These are phyloP conservation scores for Cladosporium sp. DNA, from an alignment of 2,329 filamentous ascomycete species.

Conservation along the genomic window DNA sequence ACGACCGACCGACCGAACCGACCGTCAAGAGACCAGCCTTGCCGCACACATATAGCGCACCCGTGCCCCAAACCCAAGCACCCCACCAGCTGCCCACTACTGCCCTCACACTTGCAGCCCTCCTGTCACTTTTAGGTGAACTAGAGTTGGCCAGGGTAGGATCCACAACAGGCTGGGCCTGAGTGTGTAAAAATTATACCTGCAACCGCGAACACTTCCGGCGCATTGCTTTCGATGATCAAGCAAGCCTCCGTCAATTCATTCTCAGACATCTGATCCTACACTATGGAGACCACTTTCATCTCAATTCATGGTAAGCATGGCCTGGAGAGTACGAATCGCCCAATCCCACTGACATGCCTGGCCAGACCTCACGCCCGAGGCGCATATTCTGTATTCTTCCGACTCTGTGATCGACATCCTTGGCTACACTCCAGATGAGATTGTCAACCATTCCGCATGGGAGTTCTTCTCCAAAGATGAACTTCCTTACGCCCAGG, in stretches of 20 bases:
- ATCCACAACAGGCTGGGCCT: no score
- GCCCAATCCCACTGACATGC: background rate
- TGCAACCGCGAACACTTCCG: background rate
- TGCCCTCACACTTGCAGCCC: no score
- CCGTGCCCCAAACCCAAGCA: no score
- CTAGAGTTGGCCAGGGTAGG: no score
- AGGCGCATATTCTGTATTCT: slow-evolving; percentile 75
- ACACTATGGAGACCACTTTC: slow-evolving; percentile 55
- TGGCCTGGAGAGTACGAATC: no score
- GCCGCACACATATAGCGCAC: no score
- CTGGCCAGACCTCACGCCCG: slow-evolving; percentile 60
- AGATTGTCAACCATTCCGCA: slow-evolving; percentile 69
- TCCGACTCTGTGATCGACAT: slow-evolving; percentile 82
- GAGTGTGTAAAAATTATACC: no score
- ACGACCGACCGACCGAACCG: no score
- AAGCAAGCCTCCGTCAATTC: background rate
- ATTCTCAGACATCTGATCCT: no score
- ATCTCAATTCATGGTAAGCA: slow-evolving; percentile 81
- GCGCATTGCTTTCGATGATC: background rate
- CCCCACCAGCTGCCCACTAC: no score
- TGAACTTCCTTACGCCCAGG: slow-evolving; percentile 69
- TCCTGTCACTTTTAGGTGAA: no score
- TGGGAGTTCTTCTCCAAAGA: slow-evolving; percentile 86
- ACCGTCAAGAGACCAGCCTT: no score
- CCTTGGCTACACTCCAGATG: slow-evolving; percentile 70